Evolutionary conservation across 2,329 filamentous ascomycete genomes (phyloP).

Genomic region (Clarireedia sp.): DNA sequence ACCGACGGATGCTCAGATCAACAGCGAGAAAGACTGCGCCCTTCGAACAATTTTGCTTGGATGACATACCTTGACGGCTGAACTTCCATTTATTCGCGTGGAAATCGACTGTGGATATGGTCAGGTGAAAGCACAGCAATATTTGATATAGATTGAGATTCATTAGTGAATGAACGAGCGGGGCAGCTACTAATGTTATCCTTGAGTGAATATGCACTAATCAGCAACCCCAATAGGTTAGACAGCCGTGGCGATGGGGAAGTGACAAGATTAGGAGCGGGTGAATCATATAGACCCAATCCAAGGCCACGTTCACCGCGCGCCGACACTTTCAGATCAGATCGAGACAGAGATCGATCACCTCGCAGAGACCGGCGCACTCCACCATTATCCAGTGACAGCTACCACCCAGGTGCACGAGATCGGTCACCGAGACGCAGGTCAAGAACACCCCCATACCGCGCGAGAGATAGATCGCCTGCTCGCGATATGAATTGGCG

Average conservation of each 20-base stretch:
- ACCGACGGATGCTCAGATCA: too few relatives aligned
- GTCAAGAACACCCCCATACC: constrained; percentile 25
- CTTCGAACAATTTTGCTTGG: too few relatives aligned
- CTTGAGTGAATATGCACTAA: constrained; percentile 2
- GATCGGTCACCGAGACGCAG: constrained; percentile 26
- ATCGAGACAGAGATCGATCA: constrained; percentile 22
- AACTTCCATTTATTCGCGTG: too few relatives aligned
- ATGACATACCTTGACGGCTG: too few relatives aligned
- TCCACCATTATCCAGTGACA: constrained; percentile 23
- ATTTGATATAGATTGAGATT: too few relatives aligned
- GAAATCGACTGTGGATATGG: too few relatives aligned
- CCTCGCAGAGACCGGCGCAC: constrained; percentile 21
- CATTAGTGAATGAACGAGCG: too few relatives aligned
- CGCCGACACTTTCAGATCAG: constrained; percentile 22
- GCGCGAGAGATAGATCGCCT: constrained; percentile 25
- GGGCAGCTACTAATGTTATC: not conserved
- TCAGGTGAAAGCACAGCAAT: too few relatives aligned
- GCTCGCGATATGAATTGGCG: constrained; percentile 21
- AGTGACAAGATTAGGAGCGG: constrained; percentile 28
- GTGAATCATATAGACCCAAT: constrained; percentile 29
- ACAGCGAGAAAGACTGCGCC: too few relatives aligned
- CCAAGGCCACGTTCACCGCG: constrained; percentile 23
- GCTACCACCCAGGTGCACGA: constrained; percentile 23
- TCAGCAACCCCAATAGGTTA: constrained; percentile 9
- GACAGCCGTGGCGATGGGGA: constrained; percentile 27